phyloP scores from a whole-genome alignment of 208 protist species.

The Vickermania spadyakhi region DNA sequence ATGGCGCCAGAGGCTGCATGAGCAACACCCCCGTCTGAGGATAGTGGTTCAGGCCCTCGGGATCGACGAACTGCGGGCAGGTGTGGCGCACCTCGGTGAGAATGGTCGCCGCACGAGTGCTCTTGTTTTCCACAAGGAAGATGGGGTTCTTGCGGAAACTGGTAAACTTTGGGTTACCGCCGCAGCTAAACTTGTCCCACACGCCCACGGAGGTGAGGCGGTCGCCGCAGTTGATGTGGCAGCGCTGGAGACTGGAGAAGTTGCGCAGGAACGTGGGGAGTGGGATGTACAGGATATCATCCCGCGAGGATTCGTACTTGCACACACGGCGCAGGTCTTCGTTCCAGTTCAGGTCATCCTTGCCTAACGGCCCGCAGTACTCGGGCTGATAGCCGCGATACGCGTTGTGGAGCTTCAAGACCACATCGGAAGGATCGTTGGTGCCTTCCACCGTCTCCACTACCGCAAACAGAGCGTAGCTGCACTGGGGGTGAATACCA shows the following conservation, averaged over 20 bases:
- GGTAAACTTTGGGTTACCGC: slow-evolving; percentile 75
- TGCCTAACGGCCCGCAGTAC: slow-evolving; percentile 55
- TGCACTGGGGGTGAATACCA: slow-evolving; percentile 76
- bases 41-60: slow-evolving; percentile 71
- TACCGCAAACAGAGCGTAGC: slow-evolving; percentile 61
- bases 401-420: slow-evolving; percentile 66
- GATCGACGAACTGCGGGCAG: slow-evolving; percentile 44
- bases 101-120: slow-evolving; percentile 46
- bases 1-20: slow-evolving; percentile 44
- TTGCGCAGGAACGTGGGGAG: slow-evolving; percentile 69
- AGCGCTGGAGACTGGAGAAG: slow-evolving; percentile 71
- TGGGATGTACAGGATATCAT: slow-evolving; percentile 57
- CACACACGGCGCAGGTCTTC: slow-evolving; percentile 49
- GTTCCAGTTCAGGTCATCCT: slow-evolving; percentile 50
- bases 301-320: slow-evolving; percentile 27
- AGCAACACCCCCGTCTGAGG: slow-evolving; percentile 67
- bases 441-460: slow-evolving; percentile 44
- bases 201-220: slow-evolving; percentile 42
- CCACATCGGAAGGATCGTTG: slow-evolving; percentile 36
- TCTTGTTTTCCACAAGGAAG: slow-evolving; percentile 78
- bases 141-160: slow-evolving; percentile 85
- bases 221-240: slow-evolving; percentile 83
- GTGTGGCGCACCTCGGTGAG: slow-evolving; percentile 71
- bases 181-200: slow-evolving; percentile 52
- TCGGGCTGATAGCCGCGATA: slow-evolving; percentile 30